phyloP scores from a whole-genome alignment of 2,329 filamentous ascomycete genomes.

The Botrytis galanthina region DNA sequence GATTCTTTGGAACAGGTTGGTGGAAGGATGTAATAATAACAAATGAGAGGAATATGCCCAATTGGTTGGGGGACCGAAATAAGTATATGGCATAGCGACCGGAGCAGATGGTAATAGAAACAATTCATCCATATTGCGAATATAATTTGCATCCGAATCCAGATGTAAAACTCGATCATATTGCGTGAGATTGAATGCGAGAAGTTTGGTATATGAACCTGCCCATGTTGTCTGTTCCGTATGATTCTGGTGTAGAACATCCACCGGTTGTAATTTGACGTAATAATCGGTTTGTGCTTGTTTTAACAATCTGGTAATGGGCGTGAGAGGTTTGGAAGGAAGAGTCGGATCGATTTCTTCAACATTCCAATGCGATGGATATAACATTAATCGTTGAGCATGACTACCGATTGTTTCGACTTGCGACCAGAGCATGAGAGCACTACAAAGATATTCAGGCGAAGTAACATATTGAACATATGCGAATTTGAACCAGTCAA shows the following conservation, averaged over 20 bases:
- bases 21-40: conserved; percentile 32
- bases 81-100: conserved; percentile 35
- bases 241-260: conserved; percentile 27
- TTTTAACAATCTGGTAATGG: conserved; percentile 31
- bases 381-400: conserved; percentile 34
- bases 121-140: conserved; percentile 33
- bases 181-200: conserved; percentile 36
- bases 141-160: conserved; percentile 30
- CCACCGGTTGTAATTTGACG: conserved; percentile 32
- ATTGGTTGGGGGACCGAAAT: conserved; percentile 29
- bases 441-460: conserved; percentile 34
- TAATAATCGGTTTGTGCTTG: conserved; percentile 30
- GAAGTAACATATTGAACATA: conserved; percentile 36
- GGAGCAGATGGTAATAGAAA: conserved; percentile 33
- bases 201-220: conserved; percentile 33
- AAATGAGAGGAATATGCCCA: conserved; percentile 33
- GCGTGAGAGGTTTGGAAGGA: conserved; percentile 26
- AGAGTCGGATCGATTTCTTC: conserved; percentile 28
- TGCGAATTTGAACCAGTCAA: conserved; percentile 33
- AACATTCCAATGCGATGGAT: conserved; percentile 33
- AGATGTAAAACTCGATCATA: conserved; percentile 32
- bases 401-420: conserved; percentile 35
- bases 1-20: conserved; percentile 26
- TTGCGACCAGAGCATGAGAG: conserved; percentile 34
- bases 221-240: conserved; percentile 29